phyloP scores from a whole-genome alignment of 371 early-diverging fungal genomes.

The Syncephalastrum sp. region DNA sequence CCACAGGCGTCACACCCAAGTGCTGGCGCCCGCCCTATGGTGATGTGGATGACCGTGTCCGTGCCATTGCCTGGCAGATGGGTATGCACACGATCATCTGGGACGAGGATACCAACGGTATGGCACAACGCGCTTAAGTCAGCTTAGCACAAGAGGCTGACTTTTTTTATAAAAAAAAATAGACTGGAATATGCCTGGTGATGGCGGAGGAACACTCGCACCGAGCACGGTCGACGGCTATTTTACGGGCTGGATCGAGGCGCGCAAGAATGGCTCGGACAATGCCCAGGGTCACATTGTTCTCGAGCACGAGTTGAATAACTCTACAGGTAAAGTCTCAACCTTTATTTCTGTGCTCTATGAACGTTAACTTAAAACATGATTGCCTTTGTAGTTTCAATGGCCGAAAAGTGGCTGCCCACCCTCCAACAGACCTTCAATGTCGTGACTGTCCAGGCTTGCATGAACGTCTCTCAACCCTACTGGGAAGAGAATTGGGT shows the following conservation, averaged over 20 bases:
- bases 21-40: constrained; percentile 58
- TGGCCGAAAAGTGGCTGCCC: constrained; percentile 50
- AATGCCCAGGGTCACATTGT: constrained; percentile 40
- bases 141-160: too few species aligned
- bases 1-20: constrained; percentile 48
- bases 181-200: constrained; percentile 49
- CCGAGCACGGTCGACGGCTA: constrained; percentile 35
- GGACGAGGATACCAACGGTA: constrained; percentile 39
- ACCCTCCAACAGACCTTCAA: constrained; percentile 39
- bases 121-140: too few species aligned
- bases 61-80: constrained; percentile 54
- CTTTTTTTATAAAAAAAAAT: too few species aligned
- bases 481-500: constrained; percentile 45
- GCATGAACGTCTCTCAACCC: constrained; percentile 50
- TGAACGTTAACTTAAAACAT: too few species aligned
- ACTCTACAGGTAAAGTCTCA: constrained; percentile 19
- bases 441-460: constrained; percentile 44
- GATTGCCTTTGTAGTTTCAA: constrained; percentile 17
- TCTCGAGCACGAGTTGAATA: constrained; percentile 52
- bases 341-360: too few species aligned
- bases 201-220: constrained; percentile 39
- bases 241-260: constrained; percentile 39
- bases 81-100: constrained; percentile 45
- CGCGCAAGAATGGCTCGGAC: constrained; percentile 29
- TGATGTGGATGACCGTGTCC: constrained; percentile 57